phyloP scores from a whole-genome alignment of 2,329 filamentous ascomycete species.

The Exophiala spinifera region DNA sequence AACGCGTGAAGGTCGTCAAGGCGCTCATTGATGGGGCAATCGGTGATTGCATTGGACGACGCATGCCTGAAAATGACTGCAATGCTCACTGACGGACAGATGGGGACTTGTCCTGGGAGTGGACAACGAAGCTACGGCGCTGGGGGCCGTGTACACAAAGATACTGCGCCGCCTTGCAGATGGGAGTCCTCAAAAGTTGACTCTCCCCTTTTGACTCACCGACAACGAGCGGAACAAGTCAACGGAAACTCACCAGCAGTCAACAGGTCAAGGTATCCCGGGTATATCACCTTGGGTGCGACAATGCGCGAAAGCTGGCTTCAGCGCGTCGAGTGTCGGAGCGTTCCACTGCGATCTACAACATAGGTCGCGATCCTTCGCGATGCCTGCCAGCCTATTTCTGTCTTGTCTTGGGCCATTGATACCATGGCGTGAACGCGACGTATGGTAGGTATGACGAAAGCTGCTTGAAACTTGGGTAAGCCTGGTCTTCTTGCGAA shows the following conservation, averaged over 20 bases:
- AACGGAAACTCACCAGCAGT: background rate
- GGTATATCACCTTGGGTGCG: background rate
- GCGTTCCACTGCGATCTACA: background rate
- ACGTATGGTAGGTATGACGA: background rate
- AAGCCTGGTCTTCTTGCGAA: too few species aligned
- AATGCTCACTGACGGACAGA: background rate
- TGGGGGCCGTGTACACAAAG: background rate
- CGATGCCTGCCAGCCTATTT: background rate
- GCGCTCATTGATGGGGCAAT: background rate
- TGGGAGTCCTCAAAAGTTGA: background rate
- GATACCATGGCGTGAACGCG: background rate
- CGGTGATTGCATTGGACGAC: background rate
- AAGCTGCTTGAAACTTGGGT: too few species aligned
- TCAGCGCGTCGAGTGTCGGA: background rate
- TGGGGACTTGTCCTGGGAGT: background rate
- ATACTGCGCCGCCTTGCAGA: background rate
- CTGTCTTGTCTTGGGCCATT: background rate
- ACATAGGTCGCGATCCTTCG: background rate
- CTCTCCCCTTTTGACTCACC: background rate
- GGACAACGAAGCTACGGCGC: background rate
- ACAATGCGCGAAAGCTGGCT: background rate
- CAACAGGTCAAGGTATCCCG: background rate
- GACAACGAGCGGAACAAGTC: background rate
- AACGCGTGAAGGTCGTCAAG: background rate
- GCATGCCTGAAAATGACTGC: background rate